phyloP scores from a whole-genome alignment of 108 stramenopile species.

The Stephanodiscus minutulus region DNA sequence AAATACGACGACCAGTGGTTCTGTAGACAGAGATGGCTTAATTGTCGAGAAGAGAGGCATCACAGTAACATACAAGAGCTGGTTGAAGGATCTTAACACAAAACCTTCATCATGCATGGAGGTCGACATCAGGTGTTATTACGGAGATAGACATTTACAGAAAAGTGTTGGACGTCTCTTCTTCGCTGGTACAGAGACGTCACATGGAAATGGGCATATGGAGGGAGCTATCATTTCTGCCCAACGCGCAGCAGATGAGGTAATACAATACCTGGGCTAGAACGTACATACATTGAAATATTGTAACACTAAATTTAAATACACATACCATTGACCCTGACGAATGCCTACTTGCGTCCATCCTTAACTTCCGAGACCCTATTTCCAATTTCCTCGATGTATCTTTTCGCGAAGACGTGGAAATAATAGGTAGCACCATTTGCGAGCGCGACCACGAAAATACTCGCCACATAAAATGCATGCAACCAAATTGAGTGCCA shows the following conservation, averaged over 20 bases:
- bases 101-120: constrained; percentile 1
- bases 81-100: constrained; percentile 16
- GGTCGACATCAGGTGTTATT: constrained; percentile 10
- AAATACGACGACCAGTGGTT: neutral
- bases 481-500: constrained; percentile 52
- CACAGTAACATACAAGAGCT: constrained; percentile 28
- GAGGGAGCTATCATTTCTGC: constrained; percentile 28
- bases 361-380: constrained; percentile 15
- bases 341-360: neutral
- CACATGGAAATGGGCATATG: constrained; percentile 11
- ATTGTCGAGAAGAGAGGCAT: constrained; percentile 7
- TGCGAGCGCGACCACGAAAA: constrained; percentile 42
- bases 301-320: neutral
- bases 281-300: neutral
- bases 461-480: constrained; percentile 28
- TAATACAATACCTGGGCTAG: constrained; percentile 10
- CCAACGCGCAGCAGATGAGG: constrained; percentile 18
- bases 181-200: constrained; percentile 32
- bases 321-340: neutral
- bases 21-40: constrained; percentile 11
- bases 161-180: constrained; percentile 15
- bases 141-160: constrained; percentile 13
- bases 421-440: constrained; percentile 56
- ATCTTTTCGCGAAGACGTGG: constrained; percentile 51
- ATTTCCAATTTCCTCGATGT: constrained; percentile 45